Conservation (phyloP, 1,139 yeast species). For the Candida sp. region DNA sequence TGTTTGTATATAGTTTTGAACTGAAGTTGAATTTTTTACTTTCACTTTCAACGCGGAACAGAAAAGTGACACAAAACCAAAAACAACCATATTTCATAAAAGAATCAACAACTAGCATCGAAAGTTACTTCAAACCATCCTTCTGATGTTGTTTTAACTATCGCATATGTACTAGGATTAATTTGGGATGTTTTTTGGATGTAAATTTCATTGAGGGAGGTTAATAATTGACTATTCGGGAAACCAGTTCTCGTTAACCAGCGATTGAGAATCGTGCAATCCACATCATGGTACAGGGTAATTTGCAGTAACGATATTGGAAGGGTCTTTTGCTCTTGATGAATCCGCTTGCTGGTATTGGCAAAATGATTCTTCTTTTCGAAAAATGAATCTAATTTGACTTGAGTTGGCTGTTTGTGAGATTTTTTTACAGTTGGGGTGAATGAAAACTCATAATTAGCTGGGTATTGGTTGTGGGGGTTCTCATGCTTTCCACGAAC, state of each 20-base stretch:
- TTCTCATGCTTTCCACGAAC: no score
- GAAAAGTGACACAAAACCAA: no score
- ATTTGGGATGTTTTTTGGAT: not conserved
- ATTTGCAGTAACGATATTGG: not conserved
- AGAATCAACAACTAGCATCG: no score
- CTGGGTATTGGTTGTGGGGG: not conserved
- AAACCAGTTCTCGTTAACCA: no score
- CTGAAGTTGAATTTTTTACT: not conserved
- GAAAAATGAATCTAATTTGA: not conserved
- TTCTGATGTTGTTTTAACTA: not conserved
- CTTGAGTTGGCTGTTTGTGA: not conserved
- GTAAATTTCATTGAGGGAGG: not conserved
- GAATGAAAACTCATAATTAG: not conserved
- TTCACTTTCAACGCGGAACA: not conserved
- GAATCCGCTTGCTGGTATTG: not conserved
- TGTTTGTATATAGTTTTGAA: not conserved
- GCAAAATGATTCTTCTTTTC: not conserved
- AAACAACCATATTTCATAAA: no score
- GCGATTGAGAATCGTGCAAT: not conserved
- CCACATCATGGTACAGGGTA: not conserved
- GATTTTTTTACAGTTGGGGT: not conserved
- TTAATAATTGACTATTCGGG: not conserved
- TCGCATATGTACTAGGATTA: no score
- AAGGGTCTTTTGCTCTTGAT: not conserved
- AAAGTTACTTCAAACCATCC: not conserved